Conservation (phyloP, 192 early-diverging fungal genomes). For the Funneliformis geosporum region DNA sequence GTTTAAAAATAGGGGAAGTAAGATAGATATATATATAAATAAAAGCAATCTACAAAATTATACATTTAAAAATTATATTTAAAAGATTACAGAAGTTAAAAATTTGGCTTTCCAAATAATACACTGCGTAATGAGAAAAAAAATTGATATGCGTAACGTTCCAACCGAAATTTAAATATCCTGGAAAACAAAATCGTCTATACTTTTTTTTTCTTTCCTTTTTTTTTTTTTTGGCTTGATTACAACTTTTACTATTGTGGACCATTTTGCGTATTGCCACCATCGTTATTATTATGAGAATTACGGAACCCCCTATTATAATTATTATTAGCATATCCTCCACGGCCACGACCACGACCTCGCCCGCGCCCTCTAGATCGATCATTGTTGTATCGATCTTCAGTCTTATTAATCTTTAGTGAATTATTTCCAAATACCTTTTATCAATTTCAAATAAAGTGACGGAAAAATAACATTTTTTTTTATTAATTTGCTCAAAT, state of each 20-base stretch:
- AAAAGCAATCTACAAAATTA: too few species aligned
- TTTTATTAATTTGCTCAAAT: background rate
- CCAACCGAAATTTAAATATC: too few species aligned
- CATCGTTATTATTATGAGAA: background rate
- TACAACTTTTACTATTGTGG: background rate
- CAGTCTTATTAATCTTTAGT: background rate
- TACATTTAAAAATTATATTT: too few species aligned
- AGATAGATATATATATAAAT: too few species aligned
- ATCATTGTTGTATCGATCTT: conserved; percentile 1
- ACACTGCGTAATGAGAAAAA: too few species aligned
- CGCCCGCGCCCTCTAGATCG: background rate
- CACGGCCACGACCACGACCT: background rate
- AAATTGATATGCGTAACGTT: too few species aligned
- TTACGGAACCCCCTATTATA: background rate
- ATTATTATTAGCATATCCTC: background rate
- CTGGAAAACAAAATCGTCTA: too few species aligned
- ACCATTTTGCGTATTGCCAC: background rate
- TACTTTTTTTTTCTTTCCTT: background rate
- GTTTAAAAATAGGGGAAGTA: too few species aligned
- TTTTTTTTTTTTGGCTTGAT: too few species aligned
- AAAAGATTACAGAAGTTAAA: too few species aligned
- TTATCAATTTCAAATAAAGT: background rate
- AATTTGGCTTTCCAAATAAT: too few species aligned
- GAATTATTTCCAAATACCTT: background rate
- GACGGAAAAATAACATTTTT: background rate